These are phyloP conservation scores for Umbelopsis sp. DNA, from an alignment of 371 early-diverging fungal genomes.

Conservation along the genomic window DNA sequence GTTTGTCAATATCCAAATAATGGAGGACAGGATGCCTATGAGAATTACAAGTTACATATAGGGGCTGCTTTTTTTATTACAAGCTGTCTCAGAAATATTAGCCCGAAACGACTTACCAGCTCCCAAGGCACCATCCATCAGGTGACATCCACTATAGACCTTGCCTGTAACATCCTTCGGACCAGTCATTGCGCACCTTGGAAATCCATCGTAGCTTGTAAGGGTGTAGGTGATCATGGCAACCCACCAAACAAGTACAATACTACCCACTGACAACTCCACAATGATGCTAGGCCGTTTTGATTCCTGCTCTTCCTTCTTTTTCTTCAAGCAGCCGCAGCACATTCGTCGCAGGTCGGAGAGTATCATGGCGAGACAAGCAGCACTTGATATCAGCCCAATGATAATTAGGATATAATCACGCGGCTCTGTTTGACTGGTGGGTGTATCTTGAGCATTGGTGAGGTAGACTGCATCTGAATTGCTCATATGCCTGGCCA, in stretches of 20 bases:
- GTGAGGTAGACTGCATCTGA: background rate
- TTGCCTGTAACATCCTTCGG: background rate
- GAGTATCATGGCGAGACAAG: background rate
- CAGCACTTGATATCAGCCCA: background rate
- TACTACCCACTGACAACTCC: background rate
- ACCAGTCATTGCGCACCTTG: background rate
- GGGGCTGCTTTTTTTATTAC: background rate
- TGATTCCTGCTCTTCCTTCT: background rate
- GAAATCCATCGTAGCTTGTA: conserved; percentile 9
- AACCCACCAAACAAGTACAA: conserved; percentile 12
- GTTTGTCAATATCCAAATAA: background rate
- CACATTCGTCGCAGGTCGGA: background rate
- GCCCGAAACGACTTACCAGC: background rate
- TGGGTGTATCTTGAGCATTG: background rate
- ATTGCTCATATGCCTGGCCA: background rate
- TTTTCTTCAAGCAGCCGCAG: background rate
- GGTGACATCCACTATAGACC: background rate
- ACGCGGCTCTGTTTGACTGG: background rate
- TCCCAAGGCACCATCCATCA: conserved; percentile 13
- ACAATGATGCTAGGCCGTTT: background rate
- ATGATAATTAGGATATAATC: conserved; percentile 6
- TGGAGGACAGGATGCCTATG: background rate
- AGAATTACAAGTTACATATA: too few relatives aligned
- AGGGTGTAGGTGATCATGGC: conserved; percentile 12
- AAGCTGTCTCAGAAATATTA: background rate